A percentile compares a stretch with the other conserved stretches of the same genome.
phyloP scores from a whole-genome alignment of 768 basidiomycete genomes.

The Panaeolus cyanescens region DNA sequence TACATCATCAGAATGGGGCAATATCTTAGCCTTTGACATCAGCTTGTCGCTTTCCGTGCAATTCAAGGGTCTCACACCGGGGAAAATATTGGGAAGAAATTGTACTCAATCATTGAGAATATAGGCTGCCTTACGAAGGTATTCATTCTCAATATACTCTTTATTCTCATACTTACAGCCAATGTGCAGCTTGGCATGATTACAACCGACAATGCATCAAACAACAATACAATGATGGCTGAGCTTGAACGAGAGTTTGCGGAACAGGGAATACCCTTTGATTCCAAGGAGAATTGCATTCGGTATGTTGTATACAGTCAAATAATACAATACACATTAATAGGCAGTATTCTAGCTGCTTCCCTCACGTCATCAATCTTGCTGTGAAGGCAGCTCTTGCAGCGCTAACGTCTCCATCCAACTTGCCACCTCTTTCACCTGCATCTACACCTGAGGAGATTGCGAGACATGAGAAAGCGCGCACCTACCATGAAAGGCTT shows the following conservation, averaged over 20 bases:
- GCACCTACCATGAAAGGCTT: slow-evolving; percentile 20
- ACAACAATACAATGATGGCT: slow-evolving; percentile 32
- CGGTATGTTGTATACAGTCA: slow-evolving; percentile 13
- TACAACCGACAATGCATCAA: slow-evolving; percentile 36
- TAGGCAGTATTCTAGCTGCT: slow-evolving; percentile 18
- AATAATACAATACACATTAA: not conserved
- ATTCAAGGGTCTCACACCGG: slow-evolving; percentile 30
- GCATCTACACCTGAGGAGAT: not conserved
- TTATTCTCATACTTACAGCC: not conserved
- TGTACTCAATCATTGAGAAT: slow-evolving; percentile 22
- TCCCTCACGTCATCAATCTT: slow-evolving; percentile 30
- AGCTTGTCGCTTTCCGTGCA: slow-evolving; percentile 28
- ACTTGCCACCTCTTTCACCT: not conserved
- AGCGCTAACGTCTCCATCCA: not conserved
- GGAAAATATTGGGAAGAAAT: slow-evolving; percentile 18
- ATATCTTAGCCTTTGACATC: not conserved
- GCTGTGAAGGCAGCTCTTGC: slow-evolving; percentile 23
- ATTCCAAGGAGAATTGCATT: slow-evolving; percentile 17
- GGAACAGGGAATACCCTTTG: slow-evolving; percentile 19
- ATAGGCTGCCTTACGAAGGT: slow-evolving; percentile 19
- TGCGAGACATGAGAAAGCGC: too few relatives aligned
- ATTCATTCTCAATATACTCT: not conserved
- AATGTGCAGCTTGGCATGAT: slow-evolving; percentile 20
- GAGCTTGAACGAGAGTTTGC: slow-evolving; percentile 16
- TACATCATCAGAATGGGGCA: slow-evolving; percentile 15